Evolutionary conservation across 2,329 filamentous ascomycete species (phyloP).

Genomic region (Magnaporthiopsis incrustans): DNA sequence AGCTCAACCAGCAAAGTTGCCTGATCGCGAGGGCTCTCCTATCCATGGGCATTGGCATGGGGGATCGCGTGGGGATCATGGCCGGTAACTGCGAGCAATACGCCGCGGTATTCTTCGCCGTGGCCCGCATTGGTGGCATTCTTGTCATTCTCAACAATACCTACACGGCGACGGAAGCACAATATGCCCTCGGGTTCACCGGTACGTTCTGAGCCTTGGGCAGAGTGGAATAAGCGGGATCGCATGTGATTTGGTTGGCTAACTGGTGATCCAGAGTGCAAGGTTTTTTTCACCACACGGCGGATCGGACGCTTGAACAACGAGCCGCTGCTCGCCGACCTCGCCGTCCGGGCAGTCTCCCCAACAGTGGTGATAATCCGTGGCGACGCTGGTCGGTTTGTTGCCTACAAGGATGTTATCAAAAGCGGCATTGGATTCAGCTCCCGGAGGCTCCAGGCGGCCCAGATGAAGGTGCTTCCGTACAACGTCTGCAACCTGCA

Average conservation of each 20-base stretch:
- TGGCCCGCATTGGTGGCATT: conserved; percentile 57
- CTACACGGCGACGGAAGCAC: conserved; percentile 65
- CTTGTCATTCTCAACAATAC: conserved; percentile 78
- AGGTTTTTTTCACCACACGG: conserved; percentile 64
- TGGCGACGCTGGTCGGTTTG: conserved; percentile 44
- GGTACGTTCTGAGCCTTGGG: conserved; percentile 32
- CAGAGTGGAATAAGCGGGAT: background rate
- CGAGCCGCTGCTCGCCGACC: conserved; percentile 44
- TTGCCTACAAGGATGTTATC: conserved; percentile 53
- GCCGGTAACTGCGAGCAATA: conserved; percentile 77
- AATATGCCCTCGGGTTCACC: conserved; percentile 63
- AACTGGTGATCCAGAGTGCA: conserved; percentile 45
- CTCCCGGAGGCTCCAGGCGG: conserved; percentile 34
- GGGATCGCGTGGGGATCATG: conserved; percentile 69
- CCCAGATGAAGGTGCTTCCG: conserved; percentile 48
- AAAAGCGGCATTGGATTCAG: conserved; percentile 39
- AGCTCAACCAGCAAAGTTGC: conserved; percentile 54
- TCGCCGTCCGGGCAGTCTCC: conserved; percentile 36
- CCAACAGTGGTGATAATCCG: conserved; percentile 54
- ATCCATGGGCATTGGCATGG: conserved; percentile 56
- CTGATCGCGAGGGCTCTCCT: conserved; percentile 58
- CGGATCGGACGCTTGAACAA: conserved; percentile 61
- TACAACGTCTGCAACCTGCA: conserved; percentile 67
- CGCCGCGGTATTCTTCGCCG: conserved; percentile 66
- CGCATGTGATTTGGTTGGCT: background rate